Percentiles rank a stretch among this genome's conserved stretches.
These are phyloP conservation scores for Vaccinium darrowii DNA, from an alignment of 148 eudicot species.

Conservation along the genomic window DNA sequence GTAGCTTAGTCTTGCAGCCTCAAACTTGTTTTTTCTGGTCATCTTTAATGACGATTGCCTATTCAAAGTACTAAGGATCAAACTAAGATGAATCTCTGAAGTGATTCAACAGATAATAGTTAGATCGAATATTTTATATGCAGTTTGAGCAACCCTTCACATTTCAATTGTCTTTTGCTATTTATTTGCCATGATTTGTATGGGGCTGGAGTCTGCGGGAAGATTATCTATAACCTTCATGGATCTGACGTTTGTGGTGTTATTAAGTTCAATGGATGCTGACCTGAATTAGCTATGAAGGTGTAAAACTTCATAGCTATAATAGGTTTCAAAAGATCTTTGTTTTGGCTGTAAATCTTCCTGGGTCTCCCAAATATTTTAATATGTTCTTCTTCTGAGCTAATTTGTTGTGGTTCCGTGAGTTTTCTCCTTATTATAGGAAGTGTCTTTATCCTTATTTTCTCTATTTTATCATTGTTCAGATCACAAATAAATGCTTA, in stretches of 20 bases:
- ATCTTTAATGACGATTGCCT: neutral
- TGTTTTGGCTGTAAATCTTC: neutral
- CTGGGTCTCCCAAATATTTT: neutral
- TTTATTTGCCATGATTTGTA: neutral
- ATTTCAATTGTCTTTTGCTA: neutral
- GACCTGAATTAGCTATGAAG: neutral
- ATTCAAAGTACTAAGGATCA: neutral
- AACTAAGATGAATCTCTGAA: neutral
- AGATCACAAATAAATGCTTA: conserved; percentile 83
- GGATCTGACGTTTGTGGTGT: neutral
- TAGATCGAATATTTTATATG: neutral
- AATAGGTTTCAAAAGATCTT: neutral
- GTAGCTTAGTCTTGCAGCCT: neutral
- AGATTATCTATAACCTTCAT: neutral
- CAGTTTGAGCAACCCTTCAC: neutral
- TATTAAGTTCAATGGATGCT: neutral
- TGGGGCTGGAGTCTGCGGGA: neutral
- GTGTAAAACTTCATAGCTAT: neutral
- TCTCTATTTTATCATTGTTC: conserved; percentile 22
- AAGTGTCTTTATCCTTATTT: neutral
- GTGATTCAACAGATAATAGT: neutral
- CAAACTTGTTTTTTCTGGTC: neutral
- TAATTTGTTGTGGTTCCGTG: neutral
- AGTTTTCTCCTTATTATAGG: too few relatives aligned
- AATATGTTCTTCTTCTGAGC: neutral